These are phyloP conservation scores for Silene conica DNA, from an alignment of 148 eudicot genomes.

Conservation along the genomic window DNA sequence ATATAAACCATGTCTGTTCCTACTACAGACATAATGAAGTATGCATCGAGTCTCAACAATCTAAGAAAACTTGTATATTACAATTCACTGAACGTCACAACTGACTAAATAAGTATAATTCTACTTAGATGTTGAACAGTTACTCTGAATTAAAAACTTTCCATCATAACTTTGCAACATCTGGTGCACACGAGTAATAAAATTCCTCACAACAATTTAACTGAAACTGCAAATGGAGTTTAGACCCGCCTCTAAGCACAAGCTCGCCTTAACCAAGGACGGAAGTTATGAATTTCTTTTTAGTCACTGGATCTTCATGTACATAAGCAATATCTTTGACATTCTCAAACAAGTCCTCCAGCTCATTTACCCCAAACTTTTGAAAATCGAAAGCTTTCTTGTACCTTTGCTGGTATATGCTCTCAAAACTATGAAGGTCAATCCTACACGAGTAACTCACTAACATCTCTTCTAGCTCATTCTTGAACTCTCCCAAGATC, in stretches of 20 bases:
- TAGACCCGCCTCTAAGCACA: conserved; percentile 9
- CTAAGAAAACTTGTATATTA: conserved; percentile 17
- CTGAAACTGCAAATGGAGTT: conserved; percentile 10
- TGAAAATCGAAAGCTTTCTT: conserved; percentile 52
- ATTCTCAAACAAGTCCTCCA: conserved; percentile 71
- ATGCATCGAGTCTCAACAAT: conserved; percentile 9
- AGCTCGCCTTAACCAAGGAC: conserved; percentile 29
- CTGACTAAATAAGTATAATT: conserved; percentile 17
- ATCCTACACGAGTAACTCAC: conserved; percentile 73
- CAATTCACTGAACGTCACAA: conserved; percentile 20
- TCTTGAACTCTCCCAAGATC: conserved; percentile 49
- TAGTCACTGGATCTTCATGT: conserved; percentile 60
- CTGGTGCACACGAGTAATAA: conserved; percentile 18
- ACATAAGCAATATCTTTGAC: conserved; percentile 73
- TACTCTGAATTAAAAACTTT: conserved; percentile 29
- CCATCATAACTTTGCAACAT: conserved; percentile 30
- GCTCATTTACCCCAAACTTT: conserved; percentile 55
- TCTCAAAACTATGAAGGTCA: conserved; percentile 57
- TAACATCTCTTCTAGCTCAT: conserved; percentile 86
- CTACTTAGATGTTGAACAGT: conserved; percentile 27
- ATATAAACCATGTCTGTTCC: not conserved
- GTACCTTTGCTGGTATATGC: conserved; percentile 75
- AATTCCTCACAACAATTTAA: conserved; percentile 11
- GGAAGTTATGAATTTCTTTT: conserved; percentile 63
- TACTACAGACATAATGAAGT: conserved; percentile 6